Percentiles rank a stretch among this genome's conserved stretches.
phyloP scores from a whole-genome alignment of 148 eudicot genomes.

The Dianthus caryophyllus region DNA sequence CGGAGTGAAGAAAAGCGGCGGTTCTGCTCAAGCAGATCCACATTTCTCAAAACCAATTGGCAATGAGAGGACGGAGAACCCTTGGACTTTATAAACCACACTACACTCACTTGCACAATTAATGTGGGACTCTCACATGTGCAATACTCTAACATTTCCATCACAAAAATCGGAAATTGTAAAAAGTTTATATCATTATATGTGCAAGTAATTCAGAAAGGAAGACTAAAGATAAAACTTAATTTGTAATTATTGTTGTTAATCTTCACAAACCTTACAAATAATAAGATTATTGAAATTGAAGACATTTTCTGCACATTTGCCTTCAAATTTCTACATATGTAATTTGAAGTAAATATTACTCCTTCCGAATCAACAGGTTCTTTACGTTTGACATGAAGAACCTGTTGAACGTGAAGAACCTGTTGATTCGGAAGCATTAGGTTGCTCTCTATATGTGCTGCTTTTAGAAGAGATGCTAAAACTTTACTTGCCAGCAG shows the following conservation, averaged over 20 bases:
- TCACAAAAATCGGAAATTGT: background rate
- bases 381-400: background rate
- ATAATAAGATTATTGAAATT: background rate
- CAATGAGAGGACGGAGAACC: too few species aligned
- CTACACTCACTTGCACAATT: too few species aligned
- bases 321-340: slow-evolving; percentile 9
- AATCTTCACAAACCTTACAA: background rate
- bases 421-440: slow-evolving; percentile 10
- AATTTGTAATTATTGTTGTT: background rate
- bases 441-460: slow-evolving; percentile 8
- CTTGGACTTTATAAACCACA: too few species aligned
- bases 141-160: background rate
- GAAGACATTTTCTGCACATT: background rate
- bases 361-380: too few species aligned
- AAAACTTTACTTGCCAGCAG: slow-evolving; percentile 44
- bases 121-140: too few species aligned
- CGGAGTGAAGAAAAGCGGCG: too few species aligned
- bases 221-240: background rate
- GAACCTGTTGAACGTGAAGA: slow-evolving; percentile 6
- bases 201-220: background rate
- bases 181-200: background rate
- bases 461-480: slow-evolving; percentile 3
- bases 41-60: too few species aligned
- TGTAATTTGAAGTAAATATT: background rate
- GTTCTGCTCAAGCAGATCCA: too few species aligned